These are phyloP conservation scores for Neopestalotiopsis clavispora DNA, from an alignment of 2,329 filamentous ascomycete species.

Conservation along the genomic window DNA sequence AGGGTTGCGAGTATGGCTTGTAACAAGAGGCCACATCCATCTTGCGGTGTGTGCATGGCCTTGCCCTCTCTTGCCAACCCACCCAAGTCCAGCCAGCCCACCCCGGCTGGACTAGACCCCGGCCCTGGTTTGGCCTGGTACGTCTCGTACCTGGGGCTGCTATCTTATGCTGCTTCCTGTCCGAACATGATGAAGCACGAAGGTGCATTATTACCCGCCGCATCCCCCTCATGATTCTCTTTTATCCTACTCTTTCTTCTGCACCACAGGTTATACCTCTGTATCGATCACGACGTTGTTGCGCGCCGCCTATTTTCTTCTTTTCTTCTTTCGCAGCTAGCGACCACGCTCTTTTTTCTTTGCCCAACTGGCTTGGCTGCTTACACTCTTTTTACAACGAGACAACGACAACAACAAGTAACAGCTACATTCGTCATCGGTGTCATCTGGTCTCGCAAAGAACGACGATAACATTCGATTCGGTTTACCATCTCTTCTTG, in stretches of 20 bases:
- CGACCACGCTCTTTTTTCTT: slow-evolving; percentile 45
- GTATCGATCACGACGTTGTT: slow-evolving; percentile 37
- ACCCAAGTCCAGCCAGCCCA: neutral
- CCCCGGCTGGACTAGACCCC: slow-evolving; percentile 26
- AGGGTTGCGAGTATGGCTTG: slow-evolving; percentile 35
- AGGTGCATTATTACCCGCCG: slow-evolving; percentile 39
- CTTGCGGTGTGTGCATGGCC: slow-evolving; percentile 31
- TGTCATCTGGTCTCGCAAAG: slow-evolving; percentile 41
- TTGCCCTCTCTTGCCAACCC: slow-evolving; percentile 1
- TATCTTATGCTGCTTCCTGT: slow-evolving; percentile 5
- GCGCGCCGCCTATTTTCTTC: slow-evolving; percentile 35
- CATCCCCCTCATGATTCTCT: slow-evolving; percentile 36
- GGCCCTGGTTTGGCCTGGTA: slow-evolving; percentile 26
- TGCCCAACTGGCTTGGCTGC: slow-evolving; percentile 63
- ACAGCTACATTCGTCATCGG: slow-evolving; percentile 36
- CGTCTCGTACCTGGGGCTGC: slow-evolving; percentile 14
- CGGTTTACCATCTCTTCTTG: slow-evolving; percentile 32
- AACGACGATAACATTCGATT: slow-evolving; percentile 31
- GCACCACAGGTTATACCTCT: slow-evolving; percentile 30
- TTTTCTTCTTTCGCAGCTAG: slow-evolving; percentile 49
- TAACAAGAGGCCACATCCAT: slow-evolving; percentile 42
- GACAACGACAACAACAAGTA: slow-evolving; percentile 24
- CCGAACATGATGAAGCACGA: slow-evolving; percentile 25
- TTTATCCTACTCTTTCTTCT: slow-evolving; percentile 46
- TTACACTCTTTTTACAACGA: slow-evolving; percentile 53